Evolutionary conservation across 768 basidiomycete genomes (phyloP).

Genomic region (Mycena rebaudengoi): DNA sequence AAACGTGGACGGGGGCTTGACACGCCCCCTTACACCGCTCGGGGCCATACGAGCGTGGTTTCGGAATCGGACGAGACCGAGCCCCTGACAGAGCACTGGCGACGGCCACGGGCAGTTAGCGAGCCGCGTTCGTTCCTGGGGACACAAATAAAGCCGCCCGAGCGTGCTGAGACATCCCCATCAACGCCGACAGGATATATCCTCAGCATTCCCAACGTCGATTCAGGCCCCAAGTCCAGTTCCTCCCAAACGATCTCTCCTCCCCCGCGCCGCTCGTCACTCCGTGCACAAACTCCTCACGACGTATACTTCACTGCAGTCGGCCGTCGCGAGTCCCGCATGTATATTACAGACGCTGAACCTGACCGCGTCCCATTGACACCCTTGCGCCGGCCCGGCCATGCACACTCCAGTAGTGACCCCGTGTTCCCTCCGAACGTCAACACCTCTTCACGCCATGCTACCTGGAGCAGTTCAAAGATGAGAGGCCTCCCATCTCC

Average conservation of each 20-base stretch:
- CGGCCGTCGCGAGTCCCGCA: slow-evolving; percentile 25
- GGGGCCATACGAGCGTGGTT: neutral
- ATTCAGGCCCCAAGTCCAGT: neutral
- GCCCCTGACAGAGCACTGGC: slow-evolving; percentile 12
- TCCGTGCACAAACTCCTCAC: slow-evolving; percentile 5
- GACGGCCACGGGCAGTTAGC: slow-evolving; percentile 25
- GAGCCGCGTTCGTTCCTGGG: slow-evolving; percentile 27
- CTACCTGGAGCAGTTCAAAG: slow-evolving; percentile 11
- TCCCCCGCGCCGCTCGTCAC: slow-evolving; percentile 8
- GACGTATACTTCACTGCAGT: slow-evolving; percentile 29
- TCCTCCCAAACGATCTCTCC: slow-evolving; percentile 2
- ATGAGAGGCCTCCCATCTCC: neutral
- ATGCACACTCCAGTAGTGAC: slow-evolving; percentile 23
- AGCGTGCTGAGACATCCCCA: slow-evolving; percentile 16
- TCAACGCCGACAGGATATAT: slow-evolving; percentile 18
- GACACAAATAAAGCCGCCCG: neutral
- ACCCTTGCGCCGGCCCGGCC: slow-evolving; percentile 11
- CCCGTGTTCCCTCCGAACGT: neutral
- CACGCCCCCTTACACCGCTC: neutral
- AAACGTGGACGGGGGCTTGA: slow-evolving; percentile 9
- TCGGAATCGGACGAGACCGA: neutral
- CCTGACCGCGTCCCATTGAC: neutral
- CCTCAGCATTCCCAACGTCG: neutral
- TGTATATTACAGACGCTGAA: slow-evolving; percentile 17
- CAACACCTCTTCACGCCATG: neutral